A percentile compares a stretch with the other conserved stretches of the same genome.
These are phyloP conservation scores for Mucuna pruriens DNA, from an alignment of 306 rosid species.

Conservation along the genomic window DNA sequence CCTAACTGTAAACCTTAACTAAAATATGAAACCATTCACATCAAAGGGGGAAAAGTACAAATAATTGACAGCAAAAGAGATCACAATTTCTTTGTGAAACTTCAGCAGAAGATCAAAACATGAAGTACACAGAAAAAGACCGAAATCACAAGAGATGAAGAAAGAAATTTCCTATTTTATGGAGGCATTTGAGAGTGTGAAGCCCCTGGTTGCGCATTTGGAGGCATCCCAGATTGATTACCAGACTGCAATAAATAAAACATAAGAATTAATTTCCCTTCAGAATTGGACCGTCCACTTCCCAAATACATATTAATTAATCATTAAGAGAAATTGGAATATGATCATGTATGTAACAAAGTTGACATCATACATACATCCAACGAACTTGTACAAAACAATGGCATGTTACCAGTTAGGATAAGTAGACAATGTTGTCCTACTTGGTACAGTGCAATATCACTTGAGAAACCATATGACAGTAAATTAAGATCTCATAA, in stretches of 20 bases:
- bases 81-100: slow-evolving; percentile 6
- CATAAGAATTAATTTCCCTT: not conserved
- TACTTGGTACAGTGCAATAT: not conserved
- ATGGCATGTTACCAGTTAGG: not conserved
- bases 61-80: slow-evolving; percentile 10
- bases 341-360: not conserved
- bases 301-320: not conserved
- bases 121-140: not conserved
- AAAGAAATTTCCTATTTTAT: slow-evolving; percentile 46
- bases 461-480: not conserved
- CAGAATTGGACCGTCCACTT: slow-evolving; percentile 11
- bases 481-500: not conserved
- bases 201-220: slow-evolving; percentile 56
- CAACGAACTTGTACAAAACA: not conserved
- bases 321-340: slow-evolving; percentile 13
- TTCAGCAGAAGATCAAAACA: slow-evolving; percentile 17
- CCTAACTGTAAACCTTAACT: not conserved
- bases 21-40: slow-evolving; percentile 10
- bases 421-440: not conserved
- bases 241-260: slow-evolving; percentile 62
- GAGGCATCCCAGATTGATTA: slow-evolving; percentile 80
- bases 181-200: slow-evolving; percentile 68
- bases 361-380: not conserved
- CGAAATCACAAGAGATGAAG: slow-evolving; percentile 18
- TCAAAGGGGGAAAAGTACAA: not conserved